Conservation (phyloP, 345 rosid species). For the Brassica juncea region DNA sequence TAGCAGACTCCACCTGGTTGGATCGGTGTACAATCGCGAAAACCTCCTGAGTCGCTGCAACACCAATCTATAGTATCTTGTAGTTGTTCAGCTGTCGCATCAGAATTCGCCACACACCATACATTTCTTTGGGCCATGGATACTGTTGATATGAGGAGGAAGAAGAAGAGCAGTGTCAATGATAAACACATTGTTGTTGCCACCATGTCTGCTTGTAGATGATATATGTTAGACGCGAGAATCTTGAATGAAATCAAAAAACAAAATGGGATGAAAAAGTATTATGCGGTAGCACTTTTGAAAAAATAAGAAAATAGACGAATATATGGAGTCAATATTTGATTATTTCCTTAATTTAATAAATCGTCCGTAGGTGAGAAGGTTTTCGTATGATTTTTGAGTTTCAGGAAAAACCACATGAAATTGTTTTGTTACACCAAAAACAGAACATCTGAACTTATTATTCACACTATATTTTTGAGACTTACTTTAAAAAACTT, state of each 20-base stretch:
- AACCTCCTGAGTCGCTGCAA: constrained; percentile 20
- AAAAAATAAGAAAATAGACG: neutral
- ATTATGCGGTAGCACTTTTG: too few species aligned
- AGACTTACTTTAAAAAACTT: neutral
- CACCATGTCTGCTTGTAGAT: neutral
- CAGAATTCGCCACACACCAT: constrained; percentile 23
- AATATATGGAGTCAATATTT: neutral
- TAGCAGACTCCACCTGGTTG: constrained; percentile 23
- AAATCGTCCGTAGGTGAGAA: neutral
- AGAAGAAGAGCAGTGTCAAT: neutral
- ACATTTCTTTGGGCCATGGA: neutral
- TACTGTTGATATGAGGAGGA: constrained; percentile 1
- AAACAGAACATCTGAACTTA: too few species aligned
- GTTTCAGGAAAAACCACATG: neutral
- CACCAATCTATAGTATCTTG: constrained; percentile 21
- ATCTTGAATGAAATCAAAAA: too few species aligned
- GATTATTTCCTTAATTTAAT: too few species aligned
- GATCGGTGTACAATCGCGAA: constrained; percentile 18
- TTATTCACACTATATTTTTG: too few species aligned
- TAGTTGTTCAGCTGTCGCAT: constrained; percentile 6
- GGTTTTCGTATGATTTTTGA: too few species aligned
- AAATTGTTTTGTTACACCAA: neutral
- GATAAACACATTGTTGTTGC: constrained; percentile 2
- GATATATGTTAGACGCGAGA: neutral
- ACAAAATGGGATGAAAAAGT: neutral